Conservation (phyloP, 805 yeast species). For the Nakazawaea sp. region DNA sequence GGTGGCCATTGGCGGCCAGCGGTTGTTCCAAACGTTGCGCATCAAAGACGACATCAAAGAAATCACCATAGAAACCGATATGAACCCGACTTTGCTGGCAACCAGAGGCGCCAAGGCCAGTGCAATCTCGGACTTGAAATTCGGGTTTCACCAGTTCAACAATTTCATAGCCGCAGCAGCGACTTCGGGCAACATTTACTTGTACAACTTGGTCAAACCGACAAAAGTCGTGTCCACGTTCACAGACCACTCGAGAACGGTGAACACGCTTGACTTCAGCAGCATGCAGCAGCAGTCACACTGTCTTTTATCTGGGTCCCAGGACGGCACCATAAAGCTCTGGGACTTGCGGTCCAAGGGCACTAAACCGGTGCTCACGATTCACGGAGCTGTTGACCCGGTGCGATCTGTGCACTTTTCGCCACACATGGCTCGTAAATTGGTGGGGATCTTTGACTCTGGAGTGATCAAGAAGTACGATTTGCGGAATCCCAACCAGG, state of each 20-base stretch:
- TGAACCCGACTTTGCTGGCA: slow-evolving; percentile 20
- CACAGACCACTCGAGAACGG: slow-evolving; percentile 38
- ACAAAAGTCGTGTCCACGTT: slow-evolving; percentile 22
- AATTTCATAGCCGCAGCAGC: slow-evolving; percentile 35
- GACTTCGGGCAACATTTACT: slow-evolving; percentile 39
- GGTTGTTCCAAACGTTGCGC: slow-evolving; percentile 29
- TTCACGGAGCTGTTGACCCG: slow-evolving; percentile 67
- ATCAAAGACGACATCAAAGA: slow-evolving; percentile 21
- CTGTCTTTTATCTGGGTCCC: slow-evolving; percentile 57
- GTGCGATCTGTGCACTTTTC: slow-evolving; percentile 49
- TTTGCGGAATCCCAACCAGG: slow-evolving; percentile 53
- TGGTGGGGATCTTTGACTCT: slow-evolving; percentile 81
- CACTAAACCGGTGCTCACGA: slow-evolving; percentile 40
- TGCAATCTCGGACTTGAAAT: slow-evolving; percentile 33
- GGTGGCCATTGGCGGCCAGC: slow-evolving; percentile 35
- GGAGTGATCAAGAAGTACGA: slow-evolving; percentile 89
- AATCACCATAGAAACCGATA: slow-evolving; percentile 26
- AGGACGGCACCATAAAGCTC: slow-evolving; percentile 69
- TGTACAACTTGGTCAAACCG: slow-evolving; percentile 23
- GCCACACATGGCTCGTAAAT: slow-evolving; percentile 42
- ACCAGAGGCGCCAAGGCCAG: slow-evolving; percentile 30
- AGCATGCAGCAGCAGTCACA: slow-evolving; percentile 23
- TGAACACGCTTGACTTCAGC: slow-evolving; percentile 35
- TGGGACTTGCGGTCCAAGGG: slow-evolving; percentile 60
- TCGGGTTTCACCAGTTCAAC: slow-evolving; percentile 33